These are phyloP conservation scores for Fusarium fujikuroi DNA, from an alignment of 2,329 filamentous ascomycete species.

Conservation along the genomic window DNA sequence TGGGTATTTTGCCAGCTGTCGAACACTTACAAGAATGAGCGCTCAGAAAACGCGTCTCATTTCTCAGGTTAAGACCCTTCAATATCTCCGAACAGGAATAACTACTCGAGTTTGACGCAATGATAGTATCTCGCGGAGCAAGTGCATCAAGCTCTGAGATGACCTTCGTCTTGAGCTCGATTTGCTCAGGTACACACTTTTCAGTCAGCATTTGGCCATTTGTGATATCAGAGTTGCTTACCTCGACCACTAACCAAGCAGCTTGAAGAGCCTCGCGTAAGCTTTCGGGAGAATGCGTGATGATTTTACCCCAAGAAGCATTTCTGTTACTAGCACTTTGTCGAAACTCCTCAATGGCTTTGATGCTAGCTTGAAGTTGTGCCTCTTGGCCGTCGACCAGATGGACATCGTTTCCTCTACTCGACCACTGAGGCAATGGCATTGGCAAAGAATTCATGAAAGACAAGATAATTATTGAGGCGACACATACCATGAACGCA, in stretches of 20 bases:
- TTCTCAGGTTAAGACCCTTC: slow-evolving; percentile 48
- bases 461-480: neutral
- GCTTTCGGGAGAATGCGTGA: slow-evolving; percentile 31
- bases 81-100: slow-evolving; percentile 57
- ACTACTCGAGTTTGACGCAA: slow-evolving; percentile 60
- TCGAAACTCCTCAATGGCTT: slow-evolving; percentile 43
- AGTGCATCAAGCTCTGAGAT: slow-evolving; percentile 53
- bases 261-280: slow-evolving; percentile 34
- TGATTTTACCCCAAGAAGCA: slow-evolving; percentile 34
- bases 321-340: neutral
- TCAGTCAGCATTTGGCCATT: neutral
- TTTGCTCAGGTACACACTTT: slow-evolving; percentile 57
- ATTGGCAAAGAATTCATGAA: neutral
- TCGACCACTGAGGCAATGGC: slow-evolving; percentile 44
- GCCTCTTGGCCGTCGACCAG: slow-evolving; percentile 42
- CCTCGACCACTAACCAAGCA: slow-evolving; percentile 47
- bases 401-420: slow-evolving; percentile 44
- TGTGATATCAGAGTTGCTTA: neutral
- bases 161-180: slow-evolving; percentile 54
- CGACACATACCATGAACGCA: slow-evolving; percentile 44
- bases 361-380: slow-evolving; percentile 43
- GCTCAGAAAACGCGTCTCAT: slow-evolving; percentile 52
- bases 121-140: slow-evolving; percentile 50
- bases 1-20: accelerated
- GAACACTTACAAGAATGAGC: slow-evolving; percentile 54